A percentile compares a stretch with the other conserved stretches of the same genome.
These are phyloP conservation scores for Geotrichum aggregatum DNA, from an alignment of 1,139 yeast species.

Conservation along the genomic window DNA sequence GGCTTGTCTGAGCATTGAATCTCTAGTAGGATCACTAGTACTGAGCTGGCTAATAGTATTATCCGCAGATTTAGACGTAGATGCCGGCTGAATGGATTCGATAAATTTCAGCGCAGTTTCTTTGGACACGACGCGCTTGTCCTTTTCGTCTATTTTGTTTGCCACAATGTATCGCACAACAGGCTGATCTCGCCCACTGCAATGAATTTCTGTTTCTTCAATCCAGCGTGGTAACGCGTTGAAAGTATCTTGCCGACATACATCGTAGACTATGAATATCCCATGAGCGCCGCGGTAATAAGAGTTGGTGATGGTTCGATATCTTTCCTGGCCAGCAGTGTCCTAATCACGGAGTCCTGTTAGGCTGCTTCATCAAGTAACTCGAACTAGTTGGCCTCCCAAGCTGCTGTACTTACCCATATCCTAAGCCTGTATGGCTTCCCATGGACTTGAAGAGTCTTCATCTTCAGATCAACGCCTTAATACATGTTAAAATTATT, in stretches of 20 bases:
- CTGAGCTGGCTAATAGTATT: no score
- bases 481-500: not conserved
- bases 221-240: conserved; percentile 39
- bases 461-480: conserved; percentile 20
- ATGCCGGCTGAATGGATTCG: conserved; percentile 8
- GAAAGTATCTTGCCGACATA: conserved; percentile 88
- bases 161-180: conserved; percentile 43
- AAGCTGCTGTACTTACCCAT: conserved; percentile 17
- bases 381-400: not conserved
- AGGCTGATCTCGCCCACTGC: conserved; percentile 15
- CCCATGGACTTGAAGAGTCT: conserved; percentile 19
- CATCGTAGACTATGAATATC: conserved; percentile 90
- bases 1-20: no score
- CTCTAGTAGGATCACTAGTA: no score
- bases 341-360: conserved; percentile 48
- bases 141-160: conserved; percentile 41
- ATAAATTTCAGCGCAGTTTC: conserved; percentile 15
- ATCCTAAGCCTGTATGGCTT: conserved; percentile 19
- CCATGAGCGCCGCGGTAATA: conserved; percentile 99
- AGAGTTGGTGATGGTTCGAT: conserved; percentile 96
- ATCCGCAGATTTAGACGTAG: no score
- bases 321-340: conserved; percentile 98
- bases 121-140: conserved; percentile 24
- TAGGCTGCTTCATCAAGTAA: no score
- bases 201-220: conserved; percentile 20